A percentile compares a stretch with the other conserved stretches of the same genome.
Evolutionary conservation across 371 early-diverging fungal genomes (phyloP).

Genomic region (Mortierella sp.): DNA sequence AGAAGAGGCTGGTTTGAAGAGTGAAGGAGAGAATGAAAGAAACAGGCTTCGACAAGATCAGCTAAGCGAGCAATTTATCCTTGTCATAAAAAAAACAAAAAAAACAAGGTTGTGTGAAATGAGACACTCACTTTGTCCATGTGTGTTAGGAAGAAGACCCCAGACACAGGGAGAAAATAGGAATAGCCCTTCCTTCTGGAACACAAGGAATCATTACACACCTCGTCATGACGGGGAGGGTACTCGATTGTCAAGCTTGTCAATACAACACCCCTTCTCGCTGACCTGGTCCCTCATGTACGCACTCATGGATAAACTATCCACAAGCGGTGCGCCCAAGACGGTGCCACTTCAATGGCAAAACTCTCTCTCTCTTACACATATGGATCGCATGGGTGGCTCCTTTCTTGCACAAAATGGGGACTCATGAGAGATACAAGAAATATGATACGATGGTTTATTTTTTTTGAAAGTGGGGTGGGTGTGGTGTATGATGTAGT

Average conservation of each 20-base stretch:
- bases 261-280: too few relatives aligned
- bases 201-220: neutral
- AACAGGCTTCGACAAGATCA: neutral
- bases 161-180: neutral
- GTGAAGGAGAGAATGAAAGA: neutral
- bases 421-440: neutral
- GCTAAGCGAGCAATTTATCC: neutral
- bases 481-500: neutral
- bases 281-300: neutral
- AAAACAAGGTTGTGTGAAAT: neutral
- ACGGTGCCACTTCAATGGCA: neutral
- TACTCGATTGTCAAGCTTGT: neutral
- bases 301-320: neutral
- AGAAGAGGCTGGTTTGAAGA: neutral
- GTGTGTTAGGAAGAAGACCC: neutral
- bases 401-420: neutral
- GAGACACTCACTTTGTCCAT: neutral
- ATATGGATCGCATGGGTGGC: neutral
- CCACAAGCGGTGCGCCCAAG: neutral
- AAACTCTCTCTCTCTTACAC: too few relatives aligned
- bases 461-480: neutral
- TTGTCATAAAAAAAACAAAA: too few relatives aligned
- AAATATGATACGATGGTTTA: constrained; percentile 1
- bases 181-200: neutral
- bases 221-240: neutral